phyloP scores from a whole-genome alignment of 441 rosid species.

The Brassica balearica region DNA sequence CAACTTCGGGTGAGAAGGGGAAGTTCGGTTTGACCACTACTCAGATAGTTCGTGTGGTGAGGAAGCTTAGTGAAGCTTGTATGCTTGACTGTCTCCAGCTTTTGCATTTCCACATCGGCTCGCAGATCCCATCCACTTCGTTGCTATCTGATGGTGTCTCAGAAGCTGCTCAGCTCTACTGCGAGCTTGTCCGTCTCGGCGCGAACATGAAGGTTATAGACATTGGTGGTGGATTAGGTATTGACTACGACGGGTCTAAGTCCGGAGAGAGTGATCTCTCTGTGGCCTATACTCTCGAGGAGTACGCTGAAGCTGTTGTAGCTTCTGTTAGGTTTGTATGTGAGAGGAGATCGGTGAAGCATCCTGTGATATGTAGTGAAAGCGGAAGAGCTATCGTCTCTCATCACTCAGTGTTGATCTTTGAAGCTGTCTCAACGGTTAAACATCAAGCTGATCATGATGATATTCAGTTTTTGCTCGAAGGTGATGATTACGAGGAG shows the following conservation, averaged over 20 bases:
- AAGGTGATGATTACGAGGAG: conserved; percentile 63
- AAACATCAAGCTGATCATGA: conserved; percentile 1
- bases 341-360: conserved; percentile 75
- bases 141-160: conserved; percentile 80
- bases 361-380: conserved; percentile 87
- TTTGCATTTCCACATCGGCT: conserved; percentile 95
- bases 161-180: conserved; percentile 92
- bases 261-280: conserved; percentile 82
- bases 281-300: conserved; percentile 81
- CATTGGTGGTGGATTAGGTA: conserved; percentile 92
- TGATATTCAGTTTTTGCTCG: conserved; percentile 52
- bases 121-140: conserved; percentile 87
- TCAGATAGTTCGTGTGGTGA: conserved; percentile 80
- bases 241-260: conserved; percentile 94
- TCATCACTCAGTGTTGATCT: conserved; percentile 84
- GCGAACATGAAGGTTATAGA: conserved; percentile 84
- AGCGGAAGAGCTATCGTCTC: conserved; percentile 96
- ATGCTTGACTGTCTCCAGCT: conserved; percentile 90
- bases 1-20: conserved; percentile 96
- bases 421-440: conserved; percentile 65
- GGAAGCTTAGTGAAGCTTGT: conserved; percentile 62
- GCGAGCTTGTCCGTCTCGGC: conserved; percentile 85
- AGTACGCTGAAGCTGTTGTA: conserved; percentile 88
- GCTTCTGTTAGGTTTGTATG: conserved; percentile 69
- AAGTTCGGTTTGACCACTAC: conserved; percentile 84